Evolutionary conservation across 1,284 basidiomycete species (phyloP).

Genomic region (Moesziomyces antarcticus): DNA sequence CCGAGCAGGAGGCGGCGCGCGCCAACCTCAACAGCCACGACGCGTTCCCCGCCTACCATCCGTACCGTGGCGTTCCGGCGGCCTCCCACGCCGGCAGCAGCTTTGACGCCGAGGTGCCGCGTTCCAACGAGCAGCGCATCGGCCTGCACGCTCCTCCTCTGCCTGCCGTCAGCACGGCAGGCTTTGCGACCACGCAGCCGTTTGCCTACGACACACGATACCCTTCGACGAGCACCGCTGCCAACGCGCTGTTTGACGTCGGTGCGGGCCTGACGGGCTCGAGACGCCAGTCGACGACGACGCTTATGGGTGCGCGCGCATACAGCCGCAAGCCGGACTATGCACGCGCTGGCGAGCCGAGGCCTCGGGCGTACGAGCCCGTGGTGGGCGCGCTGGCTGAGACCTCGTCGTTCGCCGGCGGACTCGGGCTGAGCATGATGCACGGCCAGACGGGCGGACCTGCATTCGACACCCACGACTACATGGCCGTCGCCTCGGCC

Average conservation of each 20-base stretch:
- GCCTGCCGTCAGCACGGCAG: background rate
- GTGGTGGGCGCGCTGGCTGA: background rate
- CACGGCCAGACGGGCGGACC: background rate
- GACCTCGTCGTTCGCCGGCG: background rate
- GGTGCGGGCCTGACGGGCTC: constrained; percentile 5
- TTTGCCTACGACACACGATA: constrained; percentile 6
- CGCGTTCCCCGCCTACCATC: constrained; percentile 22
- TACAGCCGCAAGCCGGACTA: constrained; percentile 1
- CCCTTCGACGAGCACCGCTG: constrained; percentile 2
- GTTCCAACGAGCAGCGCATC: background rate
- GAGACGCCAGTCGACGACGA: background rate
- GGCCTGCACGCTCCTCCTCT: constrained; percentile 6
- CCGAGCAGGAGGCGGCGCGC: constrained; percentile 16
- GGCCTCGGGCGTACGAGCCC: background rate
- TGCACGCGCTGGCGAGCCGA: background rate
- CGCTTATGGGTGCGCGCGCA: background rate
- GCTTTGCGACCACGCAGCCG: background rate
- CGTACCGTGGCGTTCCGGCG: constrained; percentile 5
- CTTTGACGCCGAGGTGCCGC: constrained; percentile 4
- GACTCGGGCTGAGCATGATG: background rate
- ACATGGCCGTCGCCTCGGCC: background rate
- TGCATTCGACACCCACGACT: background rate
- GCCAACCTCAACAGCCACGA: constrained; percentile 17
- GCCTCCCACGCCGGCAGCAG: background rate
- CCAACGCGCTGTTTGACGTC: constrained; percentile 8